Evolutionary conservation across 1,139 yeast species (phyloP), one percentile per base, ranked within the genome.

Genomic region (Geotrichum candidum): DNA sequence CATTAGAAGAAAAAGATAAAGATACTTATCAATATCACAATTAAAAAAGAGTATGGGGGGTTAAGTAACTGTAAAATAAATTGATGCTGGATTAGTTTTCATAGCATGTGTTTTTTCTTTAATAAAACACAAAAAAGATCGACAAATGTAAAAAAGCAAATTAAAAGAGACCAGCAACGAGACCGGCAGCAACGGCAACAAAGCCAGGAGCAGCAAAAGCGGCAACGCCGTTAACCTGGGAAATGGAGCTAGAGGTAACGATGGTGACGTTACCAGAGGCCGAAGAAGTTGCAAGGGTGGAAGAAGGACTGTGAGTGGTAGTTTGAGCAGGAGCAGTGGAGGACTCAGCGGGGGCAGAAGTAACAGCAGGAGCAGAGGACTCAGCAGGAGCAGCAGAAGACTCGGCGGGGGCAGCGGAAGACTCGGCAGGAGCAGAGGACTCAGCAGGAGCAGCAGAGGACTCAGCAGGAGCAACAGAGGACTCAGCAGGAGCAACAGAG

Each of bases 91-190:
- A 27, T 3, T 18, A 18, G 18, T 18, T 18, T 18, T 18, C 18
- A 18, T 18, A 18, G 18, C 18, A 18, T 18, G 18, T 18, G 18
- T 18, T 18, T 18, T 18, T 18, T 18, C 18, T 18, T 18, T 18
- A 27, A 27, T 4, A 27, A 27, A 27, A 27, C 3, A 27, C 3
- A 27, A 27, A 27, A 27, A 27, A 27, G 6, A 27, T 4, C 31
- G 31, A 27, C 31, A 27, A 15, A 45, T 27, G 31, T 27, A 27
- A 29, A 29, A 18, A 18, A 18, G 18, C 18, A 6, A 38, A 22
- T 58, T 58, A 58, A 60, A 67, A 62, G 52, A 67, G 57, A 35
- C 67, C 67, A 48, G 63, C 67, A 46, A 27, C 31, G 6, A 58
- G 64, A 60, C 68, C 57, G 23, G 57, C 57, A 48, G 31, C 54